Percentiles rank a stretch among this genome's conserved stretches.
These are phyloP conservation scores for Gossypium davidsonii DNA, from an alignment of 441 rosid genomes.

Conservation along the genomic window DNA sequence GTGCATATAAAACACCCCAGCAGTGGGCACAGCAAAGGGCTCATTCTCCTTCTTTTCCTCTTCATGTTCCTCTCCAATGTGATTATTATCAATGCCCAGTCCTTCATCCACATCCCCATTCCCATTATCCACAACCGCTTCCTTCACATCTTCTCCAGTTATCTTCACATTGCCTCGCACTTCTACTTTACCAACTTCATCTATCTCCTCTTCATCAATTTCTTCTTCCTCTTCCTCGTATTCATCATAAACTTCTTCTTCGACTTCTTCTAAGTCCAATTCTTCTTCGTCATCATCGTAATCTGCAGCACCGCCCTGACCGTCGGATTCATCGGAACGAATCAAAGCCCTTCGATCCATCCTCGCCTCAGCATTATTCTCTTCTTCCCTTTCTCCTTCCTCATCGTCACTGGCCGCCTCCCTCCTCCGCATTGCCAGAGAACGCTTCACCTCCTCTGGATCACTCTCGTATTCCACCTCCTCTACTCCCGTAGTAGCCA, in stretches of 20 bases:
- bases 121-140: slow-evolving; percentile 23
- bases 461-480: slow-evolving; percentile 84
- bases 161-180: slow-evolving; percentile 8
- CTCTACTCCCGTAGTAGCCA: slow-evolving; percentile 45
- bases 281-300: slow-evolving; percentile 55
- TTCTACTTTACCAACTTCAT: background rate
- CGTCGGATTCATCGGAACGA: slow-evolving; percentile 63
- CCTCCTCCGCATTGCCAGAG: slow-evolving; percentile 62
- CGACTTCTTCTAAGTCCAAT: slow-evolving; percentile 31
- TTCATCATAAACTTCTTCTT: slow-evolving; percentile 24
- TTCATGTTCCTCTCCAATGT: slow-evolving; percentile 29
- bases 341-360: slow-evolving; percentile 34
- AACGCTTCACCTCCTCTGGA: slow-evolving; percentile 71
- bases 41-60: slow-evolving; percentile 63
- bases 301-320: slow-evolving; percentile 57
- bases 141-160: slow-evolving; percentile 14
- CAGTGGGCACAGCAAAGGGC: slow-evolving; percentile 89
- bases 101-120: slow-evolving; percentile 22
- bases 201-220: slow-evolving; percentile 3
- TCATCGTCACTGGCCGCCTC: slow-evolving; percentile 84
- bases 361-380: slow-evolving; percentile 23
- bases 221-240: slow-evolving; percentile 4
- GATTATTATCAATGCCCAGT: slow-evolving; percentile 21
- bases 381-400: slow-evolving; percentile 33
- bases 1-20: slow-evolving; percentile 96